Base-by-base conservation (phyloP, 2,329 filamentous ascomycete species). In the Colletotrichum sublineola region DNA sequence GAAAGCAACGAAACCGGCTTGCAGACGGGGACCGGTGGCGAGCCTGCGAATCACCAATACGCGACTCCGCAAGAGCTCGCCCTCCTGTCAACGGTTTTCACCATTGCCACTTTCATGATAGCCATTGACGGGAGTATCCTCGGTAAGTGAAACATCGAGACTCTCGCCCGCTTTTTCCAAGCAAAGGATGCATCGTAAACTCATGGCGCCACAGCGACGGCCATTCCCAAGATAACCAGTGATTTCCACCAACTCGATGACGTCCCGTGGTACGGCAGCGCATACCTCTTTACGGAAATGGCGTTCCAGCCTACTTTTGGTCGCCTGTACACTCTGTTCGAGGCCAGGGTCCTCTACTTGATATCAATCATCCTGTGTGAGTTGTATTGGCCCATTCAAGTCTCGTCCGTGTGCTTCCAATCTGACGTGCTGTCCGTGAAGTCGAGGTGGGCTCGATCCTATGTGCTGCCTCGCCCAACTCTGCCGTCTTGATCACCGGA, bases 201-300 rank as follows among this genome's bases (percentile, higher is more conserved):
- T 31, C 15, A 46, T 14, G 7, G 18, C 29, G 7, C 18, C 18
- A 15, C 29, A 60, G 57, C 57, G 9, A 46, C 57, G 81, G 82
- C 86, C 3, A 82, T 86, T 68, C 86, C 86, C 1, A 78, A 79
- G 56, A 88, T 89, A 63, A 88, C 86, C 0, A 83, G 81, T 67
- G 80, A 85, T 33, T 86, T 87, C 76, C 82, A 87, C 66, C 84
- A 84, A n/a, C 79, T 88, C 0, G 77, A 79, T 3, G 87, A 89
- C 75, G 84, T 89, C 20, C 87, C 86, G 42, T 90, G 88, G 88
- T 89, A 89, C 76, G 85, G 83, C 6, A 84, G 83, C 67, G 83
- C 84, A 40, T 87, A 87, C 75, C 82, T 84, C 20, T 53, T 63
- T 14, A 40, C 61, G 15, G 33, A 40, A 11, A 50, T 40, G 61